Evolutionary conservation across 352 stramenopile genomes (phyloP).

Genomic region (Phytophthora sansomeana): DNA sequence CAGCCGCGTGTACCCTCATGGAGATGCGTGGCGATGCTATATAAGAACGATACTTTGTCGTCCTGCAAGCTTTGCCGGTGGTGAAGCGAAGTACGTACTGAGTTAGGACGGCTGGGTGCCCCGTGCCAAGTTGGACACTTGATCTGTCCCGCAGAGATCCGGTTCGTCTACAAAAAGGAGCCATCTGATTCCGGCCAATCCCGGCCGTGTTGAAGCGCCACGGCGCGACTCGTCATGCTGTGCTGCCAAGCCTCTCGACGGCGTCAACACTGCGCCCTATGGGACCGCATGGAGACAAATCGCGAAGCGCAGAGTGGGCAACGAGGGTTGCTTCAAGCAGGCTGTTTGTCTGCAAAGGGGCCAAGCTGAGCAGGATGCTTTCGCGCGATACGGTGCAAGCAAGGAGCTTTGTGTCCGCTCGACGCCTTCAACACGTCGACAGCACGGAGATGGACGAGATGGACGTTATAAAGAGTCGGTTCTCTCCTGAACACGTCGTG

Average conservation of each 20-base stretch:
- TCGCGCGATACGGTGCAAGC: too few relatives aligned
- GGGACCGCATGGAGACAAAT: background rate
- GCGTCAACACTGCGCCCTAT: background rate
- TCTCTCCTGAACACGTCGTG: background rate
- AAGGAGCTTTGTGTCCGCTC: too few relatives aligned
- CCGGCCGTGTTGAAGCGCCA: background rate
- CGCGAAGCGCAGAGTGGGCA: background rate
- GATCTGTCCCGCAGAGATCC: slow-evolving; percentile 6
- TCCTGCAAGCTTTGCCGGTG: too few relatives aligned
- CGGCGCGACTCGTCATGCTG: background rate
- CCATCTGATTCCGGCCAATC: background rate
- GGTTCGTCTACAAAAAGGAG: background rate
- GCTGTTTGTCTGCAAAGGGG: too few relatives aligned
- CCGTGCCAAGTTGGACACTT: slow-evolving; percentile 1
- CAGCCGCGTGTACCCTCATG: too few relatives aligned
- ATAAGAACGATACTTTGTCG: too few relatives aligned
- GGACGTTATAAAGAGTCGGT: background rate
- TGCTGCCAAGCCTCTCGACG: background rate
- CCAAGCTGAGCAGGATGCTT: too few relatives aligned
- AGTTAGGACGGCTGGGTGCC: background rate
- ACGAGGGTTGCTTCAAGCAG: too few relatives aligned
- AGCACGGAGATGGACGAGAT: background rate
- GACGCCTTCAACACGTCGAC: too few relatives aligned
- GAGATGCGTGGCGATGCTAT: too few relatives aligned
- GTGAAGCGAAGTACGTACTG: too few relatives aligned